Evolutionary conservation across 179 eudicot species (phyloP).

Genomic region (Gypsophila paniculata): DNA sequence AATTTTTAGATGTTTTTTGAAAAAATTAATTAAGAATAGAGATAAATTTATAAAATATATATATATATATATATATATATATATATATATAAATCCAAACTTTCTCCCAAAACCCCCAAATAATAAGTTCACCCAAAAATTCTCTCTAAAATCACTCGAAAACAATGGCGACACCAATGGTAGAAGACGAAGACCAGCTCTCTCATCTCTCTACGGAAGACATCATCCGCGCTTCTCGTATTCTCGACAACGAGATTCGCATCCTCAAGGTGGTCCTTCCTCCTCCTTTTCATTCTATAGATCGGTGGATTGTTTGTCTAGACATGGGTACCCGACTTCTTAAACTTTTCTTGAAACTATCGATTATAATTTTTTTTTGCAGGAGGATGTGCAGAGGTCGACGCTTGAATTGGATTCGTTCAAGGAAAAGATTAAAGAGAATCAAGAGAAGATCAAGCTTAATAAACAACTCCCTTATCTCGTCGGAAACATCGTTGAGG

Average conservation of each 20-base stretch:
- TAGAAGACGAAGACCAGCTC: slow-evolving; percentile 79
- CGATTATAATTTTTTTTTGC: not conserved
- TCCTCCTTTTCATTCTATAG: not conserved
- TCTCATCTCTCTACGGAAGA: slow-evolving; percentile 80
- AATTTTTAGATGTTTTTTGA: too few relatives aligned
- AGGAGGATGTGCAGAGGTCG: slow-evolving; percentile 85
- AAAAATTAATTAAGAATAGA: too few relatives aligned
- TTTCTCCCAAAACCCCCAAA: not conserved
- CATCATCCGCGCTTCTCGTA: slow-evolving; percentile 62
- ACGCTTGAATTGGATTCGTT: slow-evolving; percentile 70
- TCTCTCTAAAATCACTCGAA: not conserved
- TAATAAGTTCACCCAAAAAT: not conserved
- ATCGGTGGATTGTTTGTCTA: too few relatives aligned
- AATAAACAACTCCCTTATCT: slow-evolving; percentile 94
- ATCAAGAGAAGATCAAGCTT: slow-evolving; percentile 93
- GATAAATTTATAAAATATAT: too few relatives aligned
- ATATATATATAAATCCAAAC: too few relatives aligned
- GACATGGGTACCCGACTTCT: too few relatives aligned
- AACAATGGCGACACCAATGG: slow-evolving; percentile 78
- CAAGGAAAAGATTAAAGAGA: slow-evolving; percentile 88
- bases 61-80: too few relatives aligned
- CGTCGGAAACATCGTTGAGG: slow-evolving; percentile 97
- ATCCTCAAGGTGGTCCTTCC: slow-evolving; percentile 52
- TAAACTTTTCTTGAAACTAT: too few relatives aligned
- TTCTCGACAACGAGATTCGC: slow-evolving; percentile 84